Evolutionary conservation across 495 filamentous ascomycete species (phyloP), one percentile per base, ranked within the genome.

Genomic region (Aspergillus sparsus): DNA sequence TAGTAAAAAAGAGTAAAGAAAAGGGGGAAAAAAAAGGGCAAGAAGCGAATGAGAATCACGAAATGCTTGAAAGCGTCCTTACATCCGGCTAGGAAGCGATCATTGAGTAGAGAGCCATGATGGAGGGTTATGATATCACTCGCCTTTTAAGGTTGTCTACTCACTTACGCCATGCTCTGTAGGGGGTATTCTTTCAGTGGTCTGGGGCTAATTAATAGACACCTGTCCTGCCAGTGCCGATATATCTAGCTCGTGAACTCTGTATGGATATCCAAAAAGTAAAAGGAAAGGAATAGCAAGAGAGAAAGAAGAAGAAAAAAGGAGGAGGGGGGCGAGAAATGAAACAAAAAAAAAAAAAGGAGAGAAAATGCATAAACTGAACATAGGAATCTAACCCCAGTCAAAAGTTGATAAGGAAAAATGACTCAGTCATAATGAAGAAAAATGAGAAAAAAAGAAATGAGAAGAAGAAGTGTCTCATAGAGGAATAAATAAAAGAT

Each of bases 141-240:
- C 21, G 21, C 21, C 21, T 27, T 27, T 3, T 3, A 27, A 27
- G 21, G 21, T 27, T 27, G 21, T 27, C 5, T 15, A 16, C n/a
- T 41, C 37, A 41, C 37, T 47, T 7, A 18, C 44, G 16, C 1
- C 44, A 15, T 18, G 9, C 15, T 21, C n/a, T 21, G 37, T 18
- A 47, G 15, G 6, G 16, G 44, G 27, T 21, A 18, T 21, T 47
- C 44, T 10, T 47, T 47, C n/a, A n/a, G 27, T n/a, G 27, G 9
- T 21, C 16, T 8, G 4, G 27, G 44, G 44, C 44, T 21, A 21
- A n/a, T 39, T 18, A 45, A 42, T 7, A 61, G 34, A 54, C 62
- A 65, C 58, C 62, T 34, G 62, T 58, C 62, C 62, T 35, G 62
- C 62, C 61, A 58, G 62, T 65, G 58, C 32, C 47, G 58, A 50